Evolutionary conservation across 345 rosid species (phyloP).

Genomic region (Syzygium oleosum): DNA sequence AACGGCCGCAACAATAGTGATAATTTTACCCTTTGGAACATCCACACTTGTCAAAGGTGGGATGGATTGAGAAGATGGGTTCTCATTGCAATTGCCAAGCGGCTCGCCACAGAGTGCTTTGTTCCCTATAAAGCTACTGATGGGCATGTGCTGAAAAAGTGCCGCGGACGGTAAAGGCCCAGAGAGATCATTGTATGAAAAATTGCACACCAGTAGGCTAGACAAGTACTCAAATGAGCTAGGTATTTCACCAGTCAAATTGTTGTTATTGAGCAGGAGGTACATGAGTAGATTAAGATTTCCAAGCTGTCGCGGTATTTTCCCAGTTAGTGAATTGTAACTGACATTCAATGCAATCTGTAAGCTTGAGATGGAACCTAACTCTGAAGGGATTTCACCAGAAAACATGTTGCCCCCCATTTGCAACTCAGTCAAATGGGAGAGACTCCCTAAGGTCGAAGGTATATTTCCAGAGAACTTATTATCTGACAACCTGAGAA

Average conservation of each 20-base stretch:
- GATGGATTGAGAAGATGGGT: slow-evolving; percentile 24
- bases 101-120: slow-evolving; percentile 76
- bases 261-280: slow-evolving; percentile 70
- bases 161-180: slow-evolving; percentile 59
- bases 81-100: slow-evolving; percentile 34
- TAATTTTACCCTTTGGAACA: slow-evolving; percentile 41
- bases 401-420: slow-evolving; percentile 91
- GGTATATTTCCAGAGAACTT: slow-evolving; percentile 72
- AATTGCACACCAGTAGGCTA: slow-evolving; percentile 82
- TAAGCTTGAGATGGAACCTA: slow-evolving; percentile 74
- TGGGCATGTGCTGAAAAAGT: slow-evolving; percentile 55
- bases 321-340: slow-evolving; percentile 58
- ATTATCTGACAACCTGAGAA: slow-evolving; percentile 79
- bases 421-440: slow-evolving; percentile 75
- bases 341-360: slow-evolving; percentile 95
- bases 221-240: slow-evolving; percentile 48
- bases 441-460: slow-evolving; percentile 51
- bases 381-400: slow-evolving; percentile 60
- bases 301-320: slow-evolving; percentile 72
- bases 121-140: slow-evolving; percentile 58
- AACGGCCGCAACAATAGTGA: slow-evolving; percentile 43
- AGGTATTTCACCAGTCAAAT: slow-evolving; percentile 73
- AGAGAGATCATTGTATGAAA: slow-evolving; percentile 71
- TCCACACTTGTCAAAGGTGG: slow-evolving; percentile 8
- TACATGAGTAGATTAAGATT: slow-evolving; percentile 53